phyloP scores from a whole-genome alignment of 306 rosid species.

The Cicer cuneatum region DNA sequence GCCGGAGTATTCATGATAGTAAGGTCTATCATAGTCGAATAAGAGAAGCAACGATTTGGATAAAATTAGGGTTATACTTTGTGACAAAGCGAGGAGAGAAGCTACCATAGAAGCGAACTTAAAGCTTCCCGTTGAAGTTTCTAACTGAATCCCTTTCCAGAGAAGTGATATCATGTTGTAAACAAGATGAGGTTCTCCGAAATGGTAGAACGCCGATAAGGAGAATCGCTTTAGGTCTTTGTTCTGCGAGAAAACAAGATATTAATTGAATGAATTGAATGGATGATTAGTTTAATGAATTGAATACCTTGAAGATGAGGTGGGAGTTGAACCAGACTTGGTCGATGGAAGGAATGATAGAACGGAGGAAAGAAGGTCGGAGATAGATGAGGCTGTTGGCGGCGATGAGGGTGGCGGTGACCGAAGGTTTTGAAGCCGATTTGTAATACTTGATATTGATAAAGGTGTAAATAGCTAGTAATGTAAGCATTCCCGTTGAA shows the following conservation, averaged over 20 bases:
- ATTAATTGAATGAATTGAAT: not conserved
- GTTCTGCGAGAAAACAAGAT: constrained; percentile 47
- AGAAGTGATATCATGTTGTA: constrained; percentile 91
- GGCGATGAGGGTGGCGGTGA: constrained; percentile 81
- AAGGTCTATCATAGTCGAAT: constrained; percentile 66
- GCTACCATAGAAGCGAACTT: constrained; percentile 77
- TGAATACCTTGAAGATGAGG: constrained; percentile 72
- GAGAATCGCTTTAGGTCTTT: constrained; percentile 74
- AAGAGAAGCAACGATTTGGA: constrained; percentile 71
- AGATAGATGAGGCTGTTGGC: too few relatives aligned
- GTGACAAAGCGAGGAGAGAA: constrained; percentile 68
- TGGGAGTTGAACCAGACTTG: constrained; percentile 86
- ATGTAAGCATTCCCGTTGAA: constrained; percentile 71
- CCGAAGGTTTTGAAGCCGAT: constrained; percentile 69
- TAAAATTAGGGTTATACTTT: constrained; percentile 69
- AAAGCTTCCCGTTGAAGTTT: constrained; percentile 66
- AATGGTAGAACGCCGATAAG: constrained; percentile 81
- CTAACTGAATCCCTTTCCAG: constrained; percentile 92
- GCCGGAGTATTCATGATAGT: constrained; percentile 72
- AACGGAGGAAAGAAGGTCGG: constrained; percentile 63
- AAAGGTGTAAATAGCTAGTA: constrained; percentile 73
- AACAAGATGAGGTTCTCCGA: constrained; percentile 77
- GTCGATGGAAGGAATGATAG: constrained; percentile 62
- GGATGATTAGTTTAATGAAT: not conserved
- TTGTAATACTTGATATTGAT: constrained; percentile 77